Percentiles rank a stretch among this genome's conserved stretches.
Evolutionary conservation across 2,329 filamentous ascomycete species (phyloP).

Genomic region (Onygenales sp.): DNA sequence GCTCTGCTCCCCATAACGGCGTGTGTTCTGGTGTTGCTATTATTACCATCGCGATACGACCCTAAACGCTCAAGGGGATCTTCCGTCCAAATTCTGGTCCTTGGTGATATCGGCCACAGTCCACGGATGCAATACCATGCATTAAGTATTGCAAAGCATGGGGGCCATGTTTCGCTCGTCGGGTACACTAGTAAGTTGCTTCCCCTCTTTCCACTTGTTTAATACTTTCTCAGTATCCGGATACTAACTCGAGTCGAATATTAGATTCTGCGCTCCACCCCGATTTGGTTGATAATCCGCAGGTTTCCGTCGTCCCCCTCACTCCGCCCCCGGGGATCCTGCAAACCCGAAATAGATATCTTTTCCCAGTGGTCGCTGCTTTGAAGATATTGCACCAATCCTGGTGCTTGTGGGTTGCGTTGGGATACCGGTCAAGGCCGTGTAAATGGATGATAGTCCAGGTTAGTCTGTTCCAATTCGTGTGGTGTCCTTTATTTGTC

Average conservation of each 20-base stretch:
- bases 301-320: conserved; percentile 64
- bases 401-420: conserved; percentile 56
- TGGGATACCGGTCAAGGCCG: conserved; percentile 66
- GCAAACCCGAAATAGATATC: conserved; percentile 56
- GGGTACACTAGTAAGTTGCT: conserved; percentile 64
- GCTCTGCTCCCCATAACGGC: too few relatives aligned
- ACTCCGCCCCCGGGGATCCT: conserved; percentile 57
- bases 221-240: not conserved
- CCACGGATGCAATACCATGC: conserved; percentile 99
- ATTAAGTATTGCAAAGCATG: conserved; percentile 76
- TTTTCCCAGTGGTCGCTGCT: conserved; percentile 71
- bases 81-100: conserved; percentile 56
- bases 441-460: conserved; percentile 79
- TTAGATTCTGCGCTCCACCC: conserved; percentile 73
- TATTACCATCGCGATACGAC: not conserved
- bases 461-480: conserved; percentile 32
- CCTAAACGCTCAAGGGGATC: not conserved
- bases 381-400: conserved; percentile 82
- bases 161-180: conserved; percentile 71
- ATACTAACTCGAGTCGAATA: not conserved
- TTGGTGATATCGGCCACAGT: conserved; percentile 91
- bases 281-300: conserved; percentile 58
- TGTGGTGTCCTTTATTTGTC: not conserved
- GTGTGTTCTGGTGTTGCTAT: too few relatives aligned
- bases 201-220: not conserved